A percentile compares a stretch with the other conserved stretches of the same genome.
Conservation (phyloP, 345 rosid genomes). For the Odontarrhena argentea region DNA sequence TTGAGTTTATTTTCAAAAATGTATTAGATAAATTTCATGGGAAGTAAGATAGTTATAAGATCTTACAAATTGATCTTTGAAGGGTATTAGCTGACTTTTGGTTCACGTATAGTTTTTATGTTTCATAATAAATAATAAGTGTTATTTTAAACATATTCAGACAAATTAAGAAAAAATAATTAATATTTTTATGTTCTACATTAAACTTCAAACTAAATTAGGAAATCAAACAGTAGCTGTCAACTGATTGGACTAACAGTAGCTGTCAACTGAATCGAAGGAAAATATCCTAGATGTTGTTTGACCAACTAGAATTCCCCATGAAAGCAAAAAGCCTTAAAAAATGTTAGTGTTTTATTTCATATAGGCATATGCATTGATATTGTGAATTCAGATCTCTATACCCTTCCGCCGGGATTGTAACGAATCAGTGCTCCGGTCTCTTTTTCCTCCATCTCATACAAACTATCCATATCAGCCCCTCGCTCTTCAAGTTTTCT, state of each 20-base stretch:
- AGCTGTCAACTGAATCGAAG: slow-evolving; percentile 76
- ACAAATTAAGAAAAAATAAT: too few species aligned
- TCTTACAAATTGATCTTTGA: too few species aligned
- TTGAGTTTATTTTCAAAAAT: too few species aligned
- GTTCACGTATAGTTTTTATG: too few species aligned
- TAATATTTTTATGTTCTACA: too few species aligned
- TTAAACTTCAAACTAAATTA: too few species aligned
- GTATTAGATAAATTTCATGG: too few species aligned
- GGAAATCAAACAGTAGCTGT: too few species aligned
- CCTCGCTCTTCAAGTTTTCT: slow-evolving; percentile 97
- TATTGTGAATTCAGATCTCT: slow-evolving; percentile 29
- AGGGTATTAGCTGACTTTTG: too few species aligned
- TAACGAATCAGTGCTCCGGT: slow-evolving; percentile 94
- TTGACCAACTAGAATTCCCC: slow-evolving; percentile 63
- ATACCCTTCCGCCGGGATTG: slow-evolving; percentile 91
- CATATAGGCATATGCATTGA: slow-evolving; percentile 9
- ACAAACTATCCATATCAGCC: slow-evolving; percentile 74
- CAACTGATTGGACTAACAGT: slow-evolving; percentile 83
- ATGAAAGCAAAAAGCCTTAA: slow-evolving; percentile 30
- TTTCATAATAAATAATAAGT: too few species aligned
- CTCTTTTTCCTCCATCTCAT: slow-evolving; percentile 95
- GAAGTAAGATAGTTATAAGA: too few species aligned
- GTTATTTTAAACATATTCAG: too few species aligned
- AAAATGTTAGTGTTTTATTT: slow-evolving; percentile 20
- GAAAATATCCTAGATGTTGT: slow-evolving; percentile 83